Base-by-base conservation (phyloP, 2,329 filamentous ascomycete genomes). In the Triangularia verruculosa region DNA sequence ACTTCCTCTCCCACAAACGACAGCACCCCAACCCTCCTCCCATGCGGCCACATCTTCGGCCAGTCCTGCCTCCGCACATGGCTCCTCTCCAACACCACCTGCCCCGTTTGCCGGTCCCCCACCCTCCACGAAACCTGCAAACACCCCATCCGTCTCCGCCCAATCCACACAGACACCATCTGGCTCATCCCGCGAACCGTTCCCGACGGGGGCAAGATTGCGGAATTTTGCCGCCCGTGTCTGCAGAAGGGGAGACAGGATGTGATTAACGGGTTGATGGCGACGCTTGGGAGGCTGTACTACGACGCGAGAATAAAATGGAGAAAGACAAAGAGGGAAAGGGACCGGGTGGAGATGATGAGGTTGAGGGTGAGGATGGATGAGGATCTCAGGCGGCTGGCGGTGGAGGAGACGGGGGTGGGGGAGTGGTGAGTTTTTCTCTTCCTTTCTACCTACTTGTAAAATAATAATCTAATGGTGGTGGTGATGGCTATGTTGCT, bases 151-250 rank as follows among this genome's bases (percentile, higher is more conserved):
- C 15, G 6, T 9, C 8, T 57, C 2, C 13, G 34, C 2, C 11
- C 34, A 4, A 27, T 63, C 22, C 11, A 27, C 3, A 24, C 12
- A 3, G 17, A 28, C 3, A 51, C 20, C 5, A 20, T 63, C 3
- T 24, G 54, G 12, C 11, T 22, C 3, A 13, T 59, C 9, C 61
- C 61, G 4, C 28, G n/a, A 30, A 63, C 52, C 1, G 32, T 63
- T 9, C 34, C 61, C 4, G 17, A 51, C 4, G 61, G 61, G 4
- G 61, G 61, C 6, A 28, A 17, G 51, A 57, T 63, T 47, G 24
- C 12, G 2, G 20, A 17, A 7, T n/a, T 13, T n/a, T 63, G 61
- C 51, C 8, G 7, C 60, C 70, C 71, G 2, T 63, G 61, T n/a
- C 5, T 15, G 34, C 17, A 4, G 39, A 17, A 5, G 39, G 39